Percentiles rank a stretch among this genome's conserved stretches.
phyloP scores from a whole-genome alignment of 192 early-diverging fungal species.

The Coemansia sp. region DNA sequence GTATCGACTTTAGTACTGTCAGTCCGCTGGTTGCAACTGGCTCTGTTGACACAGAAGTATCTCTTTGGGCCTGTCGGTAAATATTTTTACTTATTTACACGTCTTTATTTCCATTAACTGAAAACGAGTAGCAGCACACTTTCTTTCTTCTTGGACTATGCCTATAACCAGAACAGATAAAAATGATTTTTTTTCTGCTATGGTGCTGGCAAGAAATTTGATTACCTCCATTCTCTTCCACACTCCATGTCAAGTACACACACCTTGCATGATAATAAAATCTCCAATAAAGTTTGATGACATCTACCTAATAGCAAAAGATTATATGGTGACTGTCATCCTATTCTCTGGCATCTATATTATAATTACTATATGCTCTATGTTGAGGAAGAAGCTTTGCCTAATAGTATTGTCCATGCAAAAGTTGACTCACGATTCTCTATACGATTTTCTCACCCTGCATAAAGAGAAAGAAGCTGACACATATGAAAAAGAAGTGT shows the following conservation, averaged over 20 bases:
- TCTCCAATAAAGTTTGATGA: not conserved
- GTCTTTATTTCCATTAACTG: not conserved
- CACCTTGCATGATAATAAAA: not conserved
- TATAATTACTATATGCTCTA: not conserved
- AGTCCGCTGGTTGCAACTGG: constrained; percentile 83
- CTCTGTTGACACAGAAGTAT: constrained; percentile 77
- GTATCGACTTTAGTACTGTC: constrained; percentile 70
- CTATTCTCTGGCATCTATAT: not conserved
- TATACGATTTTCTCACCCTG: not conserved
- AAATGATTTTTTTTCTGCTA: not conserved
- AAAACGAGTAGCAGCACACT: no score
- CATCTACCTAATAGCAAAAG: not conserved
- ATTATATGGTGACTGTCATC: not conserved
- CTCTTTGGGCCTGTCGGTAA: constrained; percentile 74
- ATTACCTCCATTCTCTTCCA: not conserved
- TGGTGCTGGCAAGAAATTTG: not conserved
- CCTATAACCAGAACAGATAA: not conserved
- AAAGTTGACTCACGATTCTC: not conserved
- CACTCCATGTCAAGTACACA: not conserved
- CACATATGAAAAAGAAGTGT: not conserved
- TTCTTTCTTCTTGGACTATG: not conserved
- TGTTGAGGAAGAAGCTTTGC: not conserved
- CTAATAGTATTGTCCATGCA: not conserved
- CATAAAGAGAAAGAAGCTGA: not conserved
- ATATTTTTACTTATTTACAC: no score